Percentiles rank a stretch among this genome's conserved stretches.
phyloP scores from a whole-genome alignment of 805 yeast genomes.

The Yueomyces sinensis region DNA sequence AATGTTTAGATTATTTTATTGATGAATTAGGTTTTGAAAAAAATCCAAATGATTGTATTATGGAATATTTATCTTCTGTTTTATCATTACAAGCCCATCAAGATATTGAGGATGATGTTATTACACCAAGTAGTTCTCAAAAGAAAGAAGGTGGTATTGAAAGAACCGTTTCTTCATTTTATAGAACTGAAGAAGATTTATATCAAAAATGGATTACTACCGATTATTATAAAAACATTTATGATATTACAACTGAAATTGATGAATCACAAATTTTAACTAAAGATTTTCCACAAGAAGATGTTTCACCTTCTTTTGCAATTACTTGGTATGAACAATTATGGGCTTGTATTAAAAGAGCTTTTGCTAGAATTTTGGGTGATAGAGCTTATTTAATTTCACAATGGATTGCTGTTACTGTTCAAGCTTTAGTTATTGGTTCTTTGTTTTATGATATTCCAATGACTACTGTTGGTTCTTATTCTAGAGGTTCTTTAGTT shows the following conservation, averaged over 20 bases:
- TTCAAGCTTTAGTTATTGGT: conserved; percentile 31
- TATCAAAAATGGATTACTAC: conserved; percentile 25
- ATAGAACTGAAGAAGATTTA: conserved; percentile 26
- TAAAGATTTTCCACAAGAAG: conserved; percentile 15
- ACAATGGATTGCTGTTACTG: conserved; percentile 29
- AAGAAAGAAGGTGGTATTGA: too few relatives aligned
- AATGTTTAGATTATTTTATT: conserved; percentile 35
- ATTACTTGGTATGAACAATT: conserved; percentile 29
- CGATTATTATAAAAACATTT: conserved; percentile 15
- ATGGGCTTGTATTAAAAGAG: conserved; percentile 31
- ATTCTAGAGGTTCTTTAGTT: conserved; percentile 39
- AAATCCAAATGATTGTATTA: conserved; percentile 44
- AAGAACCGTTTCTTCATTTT: conserved; percentile 28
- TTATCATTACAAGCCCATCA: conserved; percentile 27
- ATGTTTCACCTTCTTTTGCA: conserved; percentile 18
- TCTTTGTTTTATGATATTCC: conserved; percentile 37
- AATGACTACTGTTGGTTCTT: conserved; percentile 34
- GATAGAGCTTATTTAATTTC: conserved; percentile 31
- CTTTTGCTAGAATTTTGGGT: conserved; percentile 30
- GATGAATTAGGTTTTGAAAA: conserved; percentile 38
- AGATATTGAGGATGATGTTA: neutral
- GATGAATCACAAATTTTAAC: conserved; percentile 19
- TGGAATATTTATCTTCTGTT: conserved; percentile 49
- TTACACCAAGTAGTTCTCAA: neutral
- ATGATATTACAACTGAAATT: conserved; percentile 9